These are phyloP conservation scores for Capronia epimyces DNA, from an alignment of 2,329 filamentous ascomycete species.

Conservation along the genomic window DNA sequence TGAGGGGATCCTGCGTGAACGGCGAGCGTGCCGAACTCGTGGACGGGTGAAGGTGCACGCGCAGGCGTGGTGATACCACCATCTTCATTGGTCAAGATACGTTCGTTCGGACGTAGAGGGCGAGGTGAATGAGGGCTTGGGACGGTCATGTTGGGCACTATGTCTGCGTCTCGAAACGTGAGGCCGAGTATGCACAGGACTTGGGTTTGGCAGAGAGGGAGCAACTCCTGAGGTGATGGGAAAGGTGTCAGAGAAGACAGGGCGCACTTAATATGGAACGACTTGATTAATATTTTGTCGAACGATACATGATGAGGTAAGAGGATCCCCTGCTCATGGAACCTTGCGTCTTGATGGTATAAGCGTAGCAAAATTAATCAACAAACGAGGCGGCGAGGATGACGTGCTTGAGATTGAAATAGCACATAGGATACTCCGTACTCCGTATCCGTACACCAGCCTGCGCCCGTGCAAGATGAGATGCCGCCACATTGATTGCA, in stretches of 20 bases:
- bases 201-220: too few species aligned
- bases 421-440: too few species aligned
- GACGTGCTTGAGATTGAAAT: too few species aligned
- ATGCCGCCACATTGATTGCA: too few species aligned
- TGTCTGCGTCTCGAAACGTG: too few species aligned
- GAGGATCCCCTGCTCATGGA: background rate
- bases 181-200: background rate
- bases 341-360: too few species aligned
- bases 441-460: too few species aligned
- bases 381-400: background rate
- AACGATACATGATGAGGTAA: background rate
- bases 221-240: too few species aligned
- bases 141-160: conserved; percentile 13
- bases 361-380: too few species aligned
- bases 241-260: background rate
- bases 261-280: background rate
- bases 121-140: conserved; percentile 15
- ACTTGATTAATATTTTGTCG: background rate
- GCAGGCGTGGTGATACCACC: conserved; percentile 67
- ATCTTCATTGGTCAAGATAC: conserved; percentile 36
- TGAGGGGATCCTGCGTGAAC: conserved; percentile 90
- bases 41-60: conserved; percentile 65
- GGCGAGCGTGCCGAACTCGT: conserved; percentile 84
- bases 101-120: conserved; percentile 25
- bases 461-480: too few species aligned